Evolutionary conservation across 31 red algal genomes (phyloP), one percentile per base, ranked within the genome.

Genomic region (Endocladia muricata): DNA sequence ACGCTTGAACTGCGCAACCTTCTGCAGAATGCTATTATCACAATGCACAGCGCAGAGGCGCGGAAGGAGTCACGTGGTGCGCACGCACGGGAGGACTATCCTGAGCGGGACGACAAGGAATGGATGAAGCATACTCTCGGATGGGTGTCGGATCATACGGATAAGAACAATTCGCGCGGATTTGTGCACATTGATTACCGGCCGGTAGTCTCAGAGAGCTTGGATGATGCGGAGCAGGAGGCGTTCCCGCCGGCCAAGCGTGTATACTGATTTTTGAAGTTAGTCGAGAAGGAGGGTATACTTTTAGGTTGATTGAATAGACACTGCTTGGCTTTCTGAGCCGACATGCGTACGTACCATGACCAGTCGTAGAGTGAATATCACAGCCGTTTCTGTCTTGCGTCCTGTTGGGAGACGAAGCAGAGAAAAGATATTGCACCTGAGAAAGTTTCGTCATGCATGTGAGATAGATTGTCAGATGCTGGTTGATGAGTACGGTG

Each of bases 121-220:
- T 98, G 95, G 95, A 91, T 91, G 86, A 98, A 98, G 67, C 95
- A 98, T 48, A 94, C 95, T 23, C 52, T 98, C 65, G 90, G 63
- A 9, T 97, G 85, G 90, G 59, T 97, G 15, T 48, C 67, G 22
- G n/a, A 83, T 1, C 56, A 83, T 60, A 59, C 69, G 3, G 55
- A 78, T 1, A 91, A 85, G 55, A 74, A 49, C 32, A 25, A 68
- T 34, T 40, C 22, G 26, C 68, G 78, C 21, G 89, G 89, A 30
- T 86, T 82, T 81, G 87, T 88, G 54, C 58, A 86, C 4, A 77
- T 98, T 40, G 87, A 88, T 58, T 98, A 98, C 74, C 88, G 95
- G 43, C 91, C 95, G 34, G 91, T 98, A 3, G 81, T 88, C 43
- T 76, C 64, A 31, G 40, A 74, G 6, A 91, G 74, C 36, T 79